Evolutionary conservation across 1,139 yeast genomes (phyloP).

Genomic region (Casaregolazyma suthepensis): DNA sequence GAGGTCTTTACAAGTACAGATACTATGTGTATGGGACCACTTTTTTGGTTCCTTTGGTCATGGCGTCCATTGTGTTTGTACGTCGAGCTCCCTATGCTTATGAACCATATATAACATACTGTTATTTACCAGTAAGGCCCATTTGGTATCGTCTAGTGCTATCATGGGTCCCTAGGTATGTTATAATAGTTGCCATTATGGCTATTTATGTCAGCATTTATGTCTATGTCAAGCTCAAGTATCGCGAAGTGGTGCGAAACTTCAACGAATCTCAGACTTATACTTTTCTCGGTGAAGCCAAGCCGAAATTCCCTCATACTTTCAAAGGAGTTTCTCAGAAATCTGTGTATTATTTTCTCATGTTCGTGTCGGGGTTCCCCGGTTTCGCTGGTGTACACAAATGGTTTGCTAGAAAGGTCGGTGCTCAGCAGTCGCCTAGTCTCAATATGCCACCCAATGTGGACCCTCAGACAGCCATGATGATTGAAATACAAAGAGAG

Average conservation of each 20-base stretch:
- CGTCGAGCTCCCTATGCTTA: conserved; percentile 29
- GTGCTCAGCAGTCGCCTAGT: neutral
- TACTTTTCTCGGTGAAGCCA: conserved; percentile 4
- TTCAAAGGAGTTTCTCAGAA: conserved; percentile 1
- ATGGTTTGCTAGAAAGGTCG: neutral
- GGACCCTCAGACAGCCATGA: conserved; percentile 26
- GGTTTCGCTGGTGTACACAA: conserved; percentile 25
- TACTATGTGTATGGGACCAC: conserved; percentile 54
- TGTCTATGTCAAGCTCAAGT: conserved; percentile 51
- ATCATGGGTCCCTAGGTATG: conserved; percentile 79
- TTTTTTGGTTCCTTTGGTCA: conserved; percentile 53
- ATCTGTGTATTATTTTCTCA: conserved; percentile 2
- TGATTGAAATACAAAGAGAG: conserved; percentile 47
- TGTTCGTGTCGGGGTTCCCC: conserved; percentile 23
- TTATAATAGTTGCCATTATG: conserved; percentile 57
- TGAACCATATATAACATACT: conserved; percentile 58
- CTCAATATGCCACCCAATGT: conserved; percentile 4
- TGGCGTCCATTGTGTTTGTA: conserved; percentile 73
- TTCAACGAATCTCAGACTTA: conserved; percentile 25
- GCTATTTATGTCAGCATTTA: conserved; percentile 67
- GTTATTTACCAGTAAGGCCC: conserved; percentile 71
- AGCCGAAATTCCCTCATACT: conserved; percentile 1
- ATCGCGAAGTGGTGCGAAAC: conserved; percentile 26
- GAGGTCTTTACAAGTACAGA: conserved; percentile 65
- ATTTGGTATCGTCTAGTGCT: conserved; percentile 69